A percentile compares a stretch with the other conserved stretches of the same genome.
These are phyloP conservation scores for Hypoxylon sp. DNA, from an alignment of 2,329 filamentous ascomycete genomes.

Conservation along the genomic window DNA sequence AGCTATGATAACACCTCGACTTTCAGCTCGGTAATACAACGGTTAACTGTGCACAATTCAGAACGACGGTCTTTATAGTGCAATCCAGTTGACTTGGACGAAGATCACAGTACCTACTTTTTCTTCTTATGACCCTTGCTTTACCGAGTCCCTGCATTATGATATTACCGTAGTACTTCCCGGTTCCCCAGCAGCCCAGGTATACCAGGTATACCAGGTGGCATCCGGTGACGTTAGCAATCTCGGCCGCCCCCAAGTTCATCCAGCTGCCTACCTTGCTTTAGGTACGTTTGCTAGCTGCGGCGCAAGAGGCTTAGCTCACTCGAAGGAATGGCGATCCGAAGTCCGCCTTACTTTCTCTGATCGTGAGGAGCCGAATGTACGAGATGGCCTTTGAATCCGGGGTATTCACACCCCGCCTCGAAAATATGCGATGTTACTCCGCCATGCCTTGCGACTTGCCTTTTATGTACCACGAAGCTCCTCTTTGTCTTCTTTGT, in stretches of 20 bases:
- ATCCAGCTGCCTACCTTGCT: slow-evolving; percentile 4
- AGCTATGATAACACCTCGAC: not conserved
- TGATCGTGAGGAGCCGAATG: slow-evolving; percentile 25
- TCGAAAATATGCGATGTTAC: slow-evolving; percentile 38
- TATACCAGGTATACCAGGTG: not conserved
- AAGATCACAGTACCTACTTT: not conserved
- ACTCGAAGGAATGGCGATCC: slow-evolving; percentile 33
- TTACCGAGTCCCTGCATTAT: not conserved
- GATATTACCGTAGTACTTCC: not conserved
- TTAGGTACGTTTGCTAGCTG: slow-evolving; percentile 7
- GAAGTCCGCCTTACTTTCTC: slow-evolving; percentile 10
- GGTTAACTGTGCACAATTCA: not conserved
- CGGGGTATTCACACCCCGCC: slow-evolving; percentile 32
- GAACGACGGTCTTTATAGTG: not conserved
- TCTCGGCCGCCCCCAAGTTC: slow-evolving; percentile 9
- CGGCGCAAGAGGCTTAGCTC: slow-evolving; percentile 26
- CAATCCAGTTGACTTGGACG: slow-evolving; percentile 3
- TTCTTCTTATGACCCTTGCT: slow-evolving; percentile 8
- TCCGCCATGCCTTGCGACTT: slow-evolving; percentile 28
- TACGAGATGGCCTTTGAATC: slow-evolving; percentile 34
- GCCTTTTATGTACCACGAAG: slow-evolving; percentile 28
- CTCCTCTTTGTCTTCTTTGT: slow-evolving; percentile 24
- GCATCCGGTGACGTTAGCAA: slow-evolving; percentile 3
- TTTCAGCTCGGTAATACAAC: not conserved
- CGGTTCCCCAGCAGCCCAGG: not conserved